Evolutionary conservation across 768 basidiomycete genomes (phyloP).

Genomic region (Goffeauzyma gilvescens): DNA sequence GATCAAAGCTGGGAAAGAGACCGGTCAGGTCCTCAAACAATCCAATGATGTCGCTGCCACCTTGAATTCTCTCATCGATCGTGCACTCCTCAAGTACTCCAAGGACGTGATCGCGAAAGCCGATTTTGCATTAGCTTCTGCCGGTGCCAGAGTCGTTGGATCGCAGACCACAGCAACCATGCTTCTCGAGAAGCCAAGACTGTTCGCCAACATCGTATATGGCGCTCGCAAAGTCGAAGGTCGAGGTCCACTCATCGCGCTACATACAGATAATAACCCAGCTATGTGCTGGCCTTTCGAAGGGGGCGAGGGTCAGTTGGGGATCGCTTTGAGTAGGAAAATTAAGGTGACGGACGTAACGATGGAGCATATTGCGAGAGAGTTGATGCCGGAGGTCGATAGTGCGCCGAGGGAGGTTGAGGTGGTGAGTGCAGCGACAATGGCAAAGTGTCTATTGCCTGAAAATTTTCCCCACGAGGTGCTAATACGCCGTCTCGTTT

Average conservation of each 20-base stretch:
- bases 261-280: constrained; percentile 65
- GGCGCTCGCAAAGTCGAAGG: constrained; percentile 41
- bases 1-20: background rate
- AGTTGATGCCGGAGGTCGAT: constrained; percentile 60
- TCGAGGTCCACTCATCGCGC: constrained; percentile 62
- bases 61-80: constrained; percentile 57
- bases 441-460: no score
- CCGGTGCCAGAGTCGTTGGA: constrained; percentile 63
- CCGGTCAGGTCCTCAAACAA: background rate
- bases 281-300: constrained; percentile 89
- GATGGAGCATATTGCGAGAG: constrained; percentile 67
- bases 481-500: background rate
- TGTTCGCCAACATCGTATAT: constrained; percentile 38
- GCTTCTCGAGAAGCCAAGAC: constrained; percentile 38
- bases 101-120: constrained; percentile 65
- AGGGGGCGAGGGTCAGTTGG: constrained; percentile 60
- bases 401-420: constrained; percentile 74
- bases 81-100: constrained; percentile 47
- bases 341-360: constrained; percentile 49
- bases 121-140: constrained; percentile 70
- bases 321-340: constrained; percentile 53
- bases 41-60: constrained; percentile 55
- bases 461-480: background rate
- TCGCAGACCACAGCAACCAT: constrained; percentile 63
- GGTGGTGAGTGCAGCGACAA: constrained; percentile 38